phyloP scores from a whole-genome alignment of 106 monocot genomes.

The Gastrodia elata region DNA sequence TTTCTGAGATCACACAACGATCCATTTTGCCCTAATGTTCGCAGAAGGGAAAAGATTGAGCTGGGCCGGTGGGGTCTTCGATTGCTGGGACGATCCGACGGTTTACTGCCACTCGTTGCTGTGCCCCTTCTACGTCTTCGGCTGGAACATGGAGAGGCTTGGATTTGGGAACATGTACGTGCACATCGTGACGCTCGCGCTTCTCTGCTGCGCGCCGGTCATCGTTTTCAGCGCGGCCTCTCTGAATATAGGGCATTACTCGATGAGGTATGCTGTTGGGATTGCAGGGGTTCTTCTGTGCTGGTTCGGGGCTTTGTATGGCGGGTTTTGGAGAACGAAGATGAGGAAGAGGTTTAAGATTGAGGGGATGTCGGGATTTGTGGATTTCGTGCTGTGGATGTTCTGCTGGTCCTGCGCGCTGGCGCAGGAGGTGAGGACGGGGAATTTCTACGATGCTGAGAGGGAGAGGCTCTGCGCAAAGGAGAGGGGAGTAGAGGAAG shows the following conservation, averaged over 20 bases:
- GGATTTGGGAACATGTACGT: slow-evolving; percentile 80
- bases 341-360: slow-evolving; percentile 55
- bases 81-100: slow-evolving; percentile 32
- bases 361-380: slow-evolving; percentile 12
- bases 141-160: slow-evolving; percentile 74
- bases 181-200: slow-evolving; percentile 47
- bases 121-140: slow-evolving; percentile 59
- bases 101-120: slow-evolving; percentile 37
- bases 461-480: slow-evolving; percentile 15
- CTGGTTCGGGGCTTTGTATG: slow-evolving; percentile 38
- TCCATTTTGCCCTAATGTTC: too few species aligned
- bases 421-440: slow-evolving; percentile 67
- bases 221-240: slow-evolving; percentile 36
- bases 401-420: slow-evolving; percentile 54
- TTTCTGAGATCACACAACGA: too few species aligned
- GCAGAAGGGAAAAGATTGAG: neutral
- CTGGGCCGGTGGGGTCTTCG: slow-evolving; percentile 48
- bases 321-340: slow-evolving; percentile 54
- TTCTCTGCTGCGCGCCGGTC: slow-evolving; percentile 42
- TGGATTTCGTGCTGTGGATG: slow-evolving; percentile 44
- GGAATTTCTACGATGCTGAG: slow-evolving; percentile 38
- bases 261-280: slow-evolving; percentile 9
- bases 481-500: neutral
- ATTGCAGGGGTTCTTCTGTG: slow-evolving; percentile 28
- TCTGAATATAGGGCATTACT: slow-evolving; percentile 27